phyloP scores from a whole-genome alignment of 371 early-diverging fungal genomes.

The Lichtheimia ramosa region DNA sequence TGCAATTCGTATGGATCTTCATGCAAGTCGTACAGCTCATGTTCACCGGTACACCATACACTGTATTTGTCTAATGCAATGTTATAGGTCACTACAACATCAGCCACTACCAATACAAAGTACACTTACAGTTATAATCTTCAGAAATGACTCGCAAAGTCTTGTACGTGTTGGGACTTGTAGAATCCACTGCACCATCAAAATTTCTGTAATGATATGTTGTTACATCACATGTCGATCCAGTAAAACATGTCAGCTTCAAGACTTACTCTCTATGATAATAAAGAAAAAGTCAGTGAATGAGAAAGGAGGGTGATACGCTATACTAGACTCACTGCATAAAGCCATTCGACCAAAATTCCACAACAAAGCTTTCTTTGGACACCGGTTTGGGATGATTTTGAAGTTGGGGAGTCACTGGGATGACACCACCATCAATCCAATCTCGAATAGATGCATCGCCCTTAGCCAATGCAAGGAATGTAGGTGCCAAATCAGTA shows the following conservation, averaged over 20 bases:
- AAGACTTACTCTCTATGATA: too few species aligned
- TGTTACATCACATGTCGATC: too few species aligned
- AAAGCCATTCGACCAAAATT: slow-evolving; percentile 46
- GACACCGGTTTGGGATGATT: slow-evolving; percentile 39
- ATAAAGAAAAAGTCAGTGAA: too few species aligned
- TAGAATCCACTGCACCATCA: too few species aligned
- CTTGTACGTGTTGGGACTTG: slow-evolving; percentile 46
- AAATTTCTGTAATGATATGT: too few species aligned
- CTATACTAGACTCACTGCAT: too few species aligned
- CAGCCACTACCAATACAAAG: neutral
- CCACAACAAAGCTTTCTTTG: slow-evolving; percentile 60
- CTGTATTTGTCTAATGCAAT: slow-evolving; percentile 35
- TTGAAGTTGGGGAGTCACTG: slow-evolving; percentile 40
- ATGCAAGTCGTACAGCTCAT: slow-evolving; percentile 58
- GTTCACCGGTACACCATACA: slow-evolving; percentile 67
- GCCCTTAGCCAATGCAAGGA: slow-evolving; percentile 56
- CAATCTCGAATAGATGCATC: slow-evolving; percentile 34
- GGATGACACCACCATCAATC: slow-evolving; percentile 57
- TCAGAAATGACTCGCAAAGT: slow-evolving; percentile 57
- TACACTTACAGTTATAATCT: slow-evolving; percentile 46
- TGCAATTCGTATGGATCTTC: slow-evolving; percentile 60
- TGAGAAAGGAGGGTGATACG: too few species aligned
- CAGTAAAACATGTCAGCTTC: too few species aligned
- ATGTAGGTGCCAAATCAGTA: slow-evolving; percentile 63
- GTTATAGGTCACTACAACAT: neutral